A percentile compares a stretch with the other conserved stretches of the same genome.
phyloP scores from a whole-genome alignment of 1,284 basidiomycete species.

The Ustilago vetiveriae region DNA sequence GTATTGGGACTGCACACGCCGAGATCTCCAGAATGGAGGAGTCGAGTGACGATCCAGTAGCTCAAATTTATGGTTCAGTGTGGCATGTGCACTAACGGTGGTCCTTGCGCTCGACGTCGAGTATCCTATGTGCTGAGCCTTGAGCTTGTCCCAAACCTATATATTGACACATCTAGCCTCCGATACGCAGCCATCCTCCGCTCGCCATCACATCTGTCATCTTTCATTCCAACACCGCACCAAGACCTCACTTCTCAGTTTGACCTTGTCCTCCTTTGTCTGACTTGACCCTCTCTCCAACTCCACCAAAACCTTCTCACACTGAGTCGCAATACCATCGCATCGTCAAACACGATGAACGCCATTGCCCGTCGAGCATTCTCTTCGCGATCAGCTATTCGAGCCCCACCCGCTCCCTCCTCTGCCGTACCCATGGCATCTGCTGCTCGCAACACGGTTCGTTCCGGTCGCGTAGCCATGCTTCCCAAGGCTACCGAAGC shows the following conservation, averaged over 20 bases:
- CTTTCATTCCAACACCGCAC: too few relatives aligned
- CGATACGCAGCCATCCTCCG: too few relatives aligned
- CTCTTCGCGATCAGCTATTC: slow-evolving; percentile 40
- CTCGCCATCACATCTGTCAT: too few relatives aligned
- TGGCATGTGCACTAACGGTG: not conserved
- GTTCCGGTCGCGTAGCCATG: slow-evolving; percentile 39
- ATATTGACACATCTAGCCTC: not conserved
- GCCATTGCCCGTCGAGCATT: slow-evolving; percentile 31
- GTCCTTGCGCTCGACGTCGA: not conserved
- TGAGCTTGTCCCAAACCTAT: not conserved
- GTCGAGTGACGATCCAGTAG: too few relatives aligned
- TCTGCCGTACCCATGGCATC: slow-evolving; percentile 12
- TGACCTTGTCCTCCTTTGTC: not conserved
- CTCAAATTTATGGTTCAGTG: too few relatives aligned
- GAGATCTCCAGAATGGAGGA: not conserved
- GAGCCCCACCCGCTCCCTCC: slow-evolving; percentile 36
- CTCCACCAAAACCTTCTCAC: too few relatives aligned
- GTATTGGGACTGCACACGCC: not conserved
- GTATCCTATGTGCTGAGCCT: not conserved
- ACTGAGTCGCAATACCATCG: too few relatives aligned
- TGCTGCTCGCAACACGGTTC: slow-evolving; percentile 8
- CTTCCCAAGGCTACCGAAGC: slow-evolving; percentile 32
- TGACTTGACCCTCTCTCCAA: too few relatives aligned
- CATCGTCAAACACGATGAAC: slow-evolving; percentile 24
- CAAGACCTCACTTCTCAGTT: too few relatives aligned